Evolutionary conservation across 2,329 filamentous ascomycete species (phyloP).

Genomic region (Talaromyces marneffei): DNA sequence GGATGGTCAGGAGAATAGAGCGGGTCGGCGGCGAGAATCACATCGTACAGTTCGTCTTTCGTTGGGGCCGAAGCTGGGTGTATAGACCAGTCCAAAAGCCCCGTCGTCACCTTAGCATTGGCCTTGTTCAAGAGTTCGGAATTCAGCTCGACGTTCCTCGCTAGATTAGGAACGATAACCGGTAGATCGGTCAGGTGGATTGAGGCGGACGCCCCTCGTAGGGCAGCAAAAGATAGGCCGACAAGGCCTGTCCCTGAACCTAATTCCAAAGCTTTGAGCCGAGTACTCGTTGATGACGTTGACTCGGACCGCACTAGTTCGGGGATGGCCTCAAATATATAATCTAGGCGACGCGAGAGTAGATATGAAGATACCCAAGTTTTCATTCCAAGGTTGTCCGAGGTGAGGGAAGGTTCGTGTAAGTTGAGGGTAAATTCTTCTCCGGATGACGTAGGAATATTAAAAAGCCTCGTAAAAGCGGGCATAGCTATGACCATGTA

Average conservation of each 20-base stretch:
- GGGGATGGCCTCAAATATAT: constrained; percentile 34
- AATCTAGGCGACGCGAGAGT: constrained; percentile 64
- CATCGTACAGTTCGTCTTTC: constrained; percentile 42
- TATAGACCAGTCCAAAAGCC: constrained; percentile 65
- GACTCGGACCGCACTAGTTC: constrained; percentile 26
- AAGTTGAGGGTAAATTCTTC: constrained; percentile 61
- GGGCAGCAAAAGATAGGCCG: constrained; percentile 72
- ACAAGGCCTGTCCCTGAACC: constrained; percentile 89
- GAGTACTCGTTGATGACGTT: constrained; percentile 17
- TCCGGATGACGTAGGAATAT: constrained; percentile 44
- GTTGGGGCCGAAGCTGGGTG: constrained; percentile 24
- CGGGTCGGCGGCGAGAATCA: constrained; percentile 79
- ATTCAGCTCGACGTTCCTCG: constrained; percentile 67
- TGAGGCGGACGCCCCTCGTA: constrained; percentile 51
- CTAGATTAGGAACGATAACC: constrained; percentile 74
- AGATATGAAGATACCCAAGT: constrained; percentile 93
- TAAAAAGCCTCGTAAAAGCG: constrained; percentile 56
- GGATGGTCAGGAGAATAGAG: constrained; percentile 85
- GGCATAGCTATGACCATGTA: constrained; percentile 49
- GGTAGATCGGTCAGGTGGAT: constrained; percentile 79
- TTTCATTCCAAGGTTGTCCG: constrained; percentile 84
- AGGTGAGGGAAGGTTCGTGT: constrained; percentile 79
- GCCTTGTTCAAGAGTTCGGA: constrained; percentile 47
- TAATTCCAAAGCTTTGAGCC: constrained; percentile 60
- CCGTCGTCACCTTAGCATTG: constrained; percentile 56